A percentile compares a stretch with the other conserved stretches of the same genome.
phyloP scores from a whole-genome alignment of 345 rosid genomes.

The Cardamine resedifolia region DNA sequence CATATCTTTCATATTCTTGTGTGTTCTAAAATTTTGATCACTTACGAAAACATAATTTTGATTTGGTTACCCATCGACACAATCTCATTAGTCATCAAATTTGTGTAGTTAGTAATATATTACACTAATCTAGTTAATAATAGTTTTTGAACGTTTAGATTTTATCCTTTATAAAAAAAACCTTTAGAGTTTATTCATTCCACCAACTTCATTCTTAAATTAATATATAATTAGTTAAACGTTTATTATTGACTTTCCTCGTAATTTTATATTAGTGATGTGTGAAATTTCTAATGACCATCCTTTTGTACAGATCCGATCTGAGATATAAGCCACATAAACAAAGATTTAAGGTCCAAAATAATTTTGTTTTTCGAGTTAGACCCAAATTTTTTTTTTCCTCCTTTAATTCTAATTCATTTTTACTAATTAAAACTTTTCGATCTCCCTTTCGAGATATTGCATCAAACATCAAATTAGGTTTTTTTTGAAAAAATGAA shows the following conservation, averaged over 20 bases:
- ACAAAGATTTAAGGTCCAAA: too few relatives aligned
- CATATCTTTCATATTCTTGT: conserved; percentile 31
- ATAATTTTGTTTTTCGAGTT: too few relatives aligned
- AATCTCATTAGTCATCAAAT: conserved; percentile 29
- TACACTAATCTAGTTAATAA: not conserved
- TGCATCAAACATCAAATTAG: too few relatives aligned
- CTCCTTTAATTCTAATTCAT: too few relatives aligned
- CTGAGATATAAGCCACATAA: too few relatives aligned
- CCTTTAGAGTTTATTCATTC: not conserved
- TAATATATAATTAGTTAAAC: conserved; percentile 1
- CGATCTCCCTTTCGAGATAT: too few relatives aligned
- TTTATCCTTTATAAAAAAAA: too few relatives aligned
- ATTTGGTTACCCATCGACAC: conserved; percentile 20
- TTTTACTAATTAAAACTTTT: too few relatives aligned
- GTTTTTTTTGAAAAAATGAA: too few relatives aligned
- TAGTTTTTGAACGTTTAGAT: too few relatives aligned
- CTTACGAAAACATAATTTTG: not conserved
- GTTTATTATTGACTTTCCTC: not conserved
- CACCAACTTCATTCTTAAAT: conserved; percentile 22
- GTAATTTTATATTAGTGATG: not conserved
- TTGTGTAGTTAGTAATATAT: conserved; percentile 4
- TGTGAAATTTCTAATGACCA: not conserved
- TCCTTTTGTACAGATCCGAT: too few relatives aligned
- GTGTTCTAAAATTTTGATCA: conserved; percentile 4
- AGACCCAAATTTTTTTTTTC: too few relatives aligned